Base-by-base conservation (phyloP, 192 early-diverging fungal species). In the Spizellomyces punctatus region DNA sequence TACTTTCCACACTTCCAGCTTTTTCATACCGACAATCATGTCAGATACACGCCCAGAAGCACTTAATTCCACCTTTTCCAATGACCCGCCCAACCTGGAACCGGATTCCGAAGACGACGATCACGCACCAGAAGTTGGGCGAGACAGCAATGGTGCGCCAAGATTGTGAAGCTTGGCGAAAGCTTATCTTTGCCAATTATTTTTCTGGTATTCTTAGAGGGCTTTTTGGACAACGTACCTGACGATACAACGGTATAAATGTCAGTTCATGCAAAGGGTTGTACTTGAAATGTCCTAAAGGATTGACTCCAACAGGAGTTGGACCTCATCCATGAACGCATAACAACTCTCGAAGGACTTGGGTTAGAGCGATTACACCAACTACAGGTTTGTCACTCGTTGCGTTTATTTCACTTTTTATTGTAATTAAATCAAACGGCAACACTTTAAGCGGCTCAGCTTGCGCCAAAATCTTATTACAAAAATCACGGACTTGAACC, bases 391-490 rank as follows among this genome's bases (percentile, higher is more conserved):
- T 50, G 45, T 8, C 17, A 36, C 27, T 2, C 27, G 3, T 2
- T 36, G 27, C 3, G 9, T 36, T 36, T 36, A 36, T 36, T 36
- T 36, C 3, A 36, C 27, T 36, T 3, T 36, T 1, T 19, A 60
- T 27, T 22, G 14, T 5, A 62, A 22, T 27, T 59, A 58, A 67
- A 9, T 48, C 14, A 22, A 56, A 61, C 6, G 59, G 27, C 0
- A 36, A 14, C 44, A 5, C 10, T 50, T 62, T 74, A 19, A 96
- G 95, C 83, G 80, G 55, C 76, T 96, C 10, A 89, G 91, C 9
- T 72, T 92, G 41, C 86, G 94, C 1, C 95, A 97, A 73, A 98
- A 98, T 77, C 82, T 92, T 22, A 81, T 98, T 56, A 75, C 83
- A 6, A 83, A 90, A 64, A 91, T 97, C 66, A 45, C 73, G 27